Conservation (phyloP, 176 grass and related monocot genomes). For the Poa pratensis region DNA sequence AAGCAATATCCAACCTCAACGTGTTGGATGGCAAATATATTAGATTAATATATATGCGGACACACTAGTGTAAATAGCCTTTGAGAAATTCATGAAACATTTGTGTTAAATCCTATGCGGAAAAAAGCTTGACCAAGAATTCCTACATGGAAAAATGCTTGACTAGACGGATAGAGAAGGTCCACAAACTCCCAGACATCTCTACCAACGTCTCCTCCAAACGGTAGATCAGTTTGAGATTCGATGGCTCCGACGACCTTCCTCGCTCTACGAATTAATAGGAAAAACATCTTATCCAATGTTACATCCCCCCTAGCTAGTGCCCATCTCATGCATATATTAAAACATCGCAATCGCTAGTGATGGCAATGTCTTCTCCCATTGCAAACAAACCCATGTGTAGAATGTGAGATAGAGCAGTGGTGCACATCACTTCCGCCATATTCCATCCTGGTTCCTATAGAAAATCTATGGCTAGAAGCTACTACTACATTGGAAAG, state of each 20-base stretch:
- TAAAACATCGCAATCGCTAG: constrained; percentile 28
- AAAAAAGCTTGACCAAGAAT: constrained; percentile 43
- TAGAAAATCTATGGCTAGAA: constrained; percentile 23
- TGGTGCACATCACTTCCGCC: background rate
- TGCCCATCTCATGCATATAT: constrained; percentile 15
- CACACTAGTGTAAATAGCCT: background rate
- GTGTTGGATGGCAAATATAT: too few species aligned
- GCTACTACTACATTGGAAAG: background rate
- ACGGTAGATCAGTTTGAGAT: background rate
- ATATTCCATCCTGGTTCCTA: constrained; percentile 10
- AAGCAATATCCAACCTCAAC: background rate
- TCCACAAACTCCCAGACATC: background rate
- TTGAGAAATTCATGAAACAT: background rate
- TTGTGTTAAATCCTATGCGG: background rate
- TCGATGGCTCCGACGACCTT: constrained; percentile 6
- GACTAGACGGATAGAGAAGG: background rate
- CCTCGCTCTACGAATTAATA: background rate
- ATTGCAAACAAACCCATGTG: constrained; percentile 23
- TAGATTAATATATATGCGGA: too few species aligned
- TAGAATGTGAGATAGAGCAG: constrained; percentile 32
- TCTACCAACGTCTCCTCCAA: too few species aligned
- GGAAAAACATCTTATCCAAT: background rate
- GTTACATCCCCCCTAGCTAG: constrained; percentile 26
- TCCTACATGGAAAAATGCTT: background rate
- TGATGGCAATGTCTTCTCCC: constrained; percentile 15